A percentile compares a stretch with the other conserved stretches of the same genome.
Conservation (phyloP, 495 filamentous ascomycete genomes). For the Baudoinia panamericana region DNA sequence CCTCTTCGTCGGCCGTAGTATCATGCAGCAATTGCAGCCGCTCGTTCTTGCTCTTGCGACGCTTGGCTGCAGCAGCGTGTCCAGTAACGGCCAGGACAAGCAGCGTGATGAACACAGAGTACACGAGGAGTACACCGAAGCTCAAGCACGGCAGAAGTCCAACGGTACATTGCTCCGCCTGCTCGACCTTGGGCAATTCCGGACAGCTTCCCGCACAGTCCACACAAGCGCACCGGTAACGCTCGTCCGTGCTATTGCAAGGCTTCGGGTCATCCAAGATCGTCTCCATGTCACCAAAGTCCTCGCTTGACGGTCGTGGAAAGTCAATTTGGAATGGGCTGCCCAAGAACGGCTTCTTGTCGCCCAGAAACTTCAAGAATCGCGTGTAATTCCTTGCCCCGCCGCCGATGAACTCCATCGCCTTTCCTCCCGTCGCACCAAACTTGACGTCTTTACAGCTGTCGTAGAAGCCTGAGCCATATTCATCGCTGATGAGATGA, state of each 20-base stretch:
- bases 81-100: conserved; percentile 53
- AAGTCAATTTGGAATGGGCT: conserved; percentile 98
- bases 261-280: conserved; percentile 48
- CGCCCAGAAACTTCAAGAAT: conserved; percentile 82
- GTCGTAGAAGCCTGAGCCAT: conserved; percentile 80
- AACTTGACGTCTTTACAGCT: conserved; percentile 99
- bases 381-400: conserved; percentile 79
- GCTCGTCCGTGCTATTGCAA: conserved; percentile 76
- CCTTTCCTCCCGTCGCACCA: conserved; percentile 76
- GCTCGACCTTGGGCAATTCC: conserved; percentile 55
- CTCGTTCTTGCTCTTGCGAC: conserved; percentile 60
- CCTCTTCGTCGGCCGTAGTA: conserved; percentile 70
- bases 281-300: conserved; percentile 53
- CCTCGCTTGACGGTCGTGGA: conserved; percentile 38
- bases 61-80: conserved; percentile 60
- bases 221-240: conserved; percentile 80
- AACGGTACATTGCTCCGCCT: conserved; percentile 60
- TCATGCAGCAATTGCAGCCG: conserved; percentile 77
- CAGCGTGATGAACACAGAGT: conserved; percentile 56
- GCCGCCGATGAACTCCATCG: conserved; percentile 90
- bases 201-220: conserved; percentile 82
- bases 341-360: conserved; percentile 67
- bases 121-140: conserved; percentile 78
- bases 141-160: conserved; percentile 80
- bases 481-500: conserved; percentile 75